Base-by-base conservation (phyloP, 2,329 filamentous ascomycete species). In the Trichoderma pleuroti region DNA sequence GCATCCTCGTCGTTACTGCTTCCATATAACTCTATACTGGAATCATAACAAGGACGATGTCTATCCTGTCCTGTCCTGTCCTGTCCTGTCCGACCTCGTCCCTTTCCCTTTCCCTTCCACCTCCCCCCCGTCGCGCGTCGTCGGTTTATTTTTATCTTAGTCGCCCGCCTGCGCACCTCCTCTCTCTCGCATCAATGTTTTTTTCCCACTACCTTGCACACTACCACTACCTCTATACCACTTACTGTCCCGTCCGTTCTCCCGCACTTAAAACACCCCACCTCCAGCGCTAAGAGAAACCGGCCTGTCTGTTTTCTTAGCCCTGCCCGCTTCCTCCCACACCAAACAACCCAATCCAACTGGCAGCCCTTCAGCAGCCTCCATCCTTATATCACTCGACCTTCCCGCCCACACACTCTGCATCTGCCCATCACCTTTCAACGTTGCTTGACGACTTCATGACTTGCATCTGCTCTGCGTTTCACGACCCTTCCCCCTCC, bases 361-460 rank as follows among this genome's bases (percentile, higher is more conserved):
- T 49, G 34, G 36, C 26, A 57, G 32, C 39, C 54, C 28, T 56
- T 46, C 57, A 26, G 59, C 62, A 56, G 46, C 68, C 46, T 52
- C 46, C 68, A 21, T 67, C 63, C 63, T 54, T 56, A 68, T 65
- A 71, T 71, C 62, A 57, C 62, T 67, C 62, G 56, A 34, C 39
- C 34, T 61, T 59, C 54, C 32, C 70, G n/a, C 61, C 46, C 59
- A 36, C 59, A 36, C 68, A 34, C 60, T 63, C 16, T 67, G 64
- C 26, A 52, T 64, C 59, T 30, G 42, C 59, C 24, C 68, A 57
- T 65, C 60, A 70, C 56, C 46, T 46, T 42, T 18, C 70, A 71
- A 56, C 62, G 56, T 60, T 46, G 49, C 65, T 63, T 71, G 57
- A 71, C 59, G 70, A 68, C 39, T 68, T 71, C 54, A 68, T 71